Conservation (phyloP, 345 rosid genomes). For the Zanthoxylum bungeanum region DNA sequence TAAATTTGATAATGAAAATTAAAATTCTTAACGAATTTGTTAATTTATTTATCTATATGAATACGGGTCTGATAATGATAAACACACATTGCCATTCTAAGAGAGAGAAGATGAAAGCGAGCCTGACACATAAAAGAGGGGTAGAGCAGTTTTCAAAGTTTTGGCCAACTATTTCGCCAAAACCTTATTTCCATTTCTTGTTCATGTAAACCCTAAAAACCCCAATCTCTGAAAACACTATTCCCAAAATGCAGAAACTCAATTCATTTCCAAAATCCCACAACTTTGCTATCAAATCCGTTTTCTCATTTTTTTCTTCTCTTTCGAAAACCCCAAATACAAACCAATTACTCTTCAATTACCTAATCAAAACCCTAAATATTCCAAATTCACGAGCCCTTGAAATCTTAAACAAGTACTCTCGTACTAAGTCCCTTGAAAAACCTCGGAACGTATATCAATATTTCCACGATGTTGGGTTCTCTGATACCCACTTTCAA, state of each 20-base stretch:
- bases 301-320: constrained; percentile 13
- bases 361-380: background rate
- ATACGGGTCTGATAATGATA: too few species aligned
- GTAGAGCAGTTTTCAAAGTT: too few species aligned
- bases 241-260: constrained; percentile 8
- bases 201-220: background rate
- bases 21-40: too few species aligned
- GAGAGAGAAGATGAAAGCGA: too few species aligned
- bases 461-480: constrained; percentile 16
- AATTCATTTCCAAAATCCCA: background rate
- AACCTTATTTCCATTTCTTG: background rate
- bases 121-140: too few species aligned
- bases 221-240: background rate
- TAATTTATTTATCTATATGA: too few species aligned
- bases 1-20: too few species aligned
- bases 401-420: constrained; percentile 5
- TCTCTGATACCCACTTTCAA: constrained; percentile 23
- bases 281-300: background rate
- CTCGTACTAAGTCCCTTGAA: constrained; percentile 17
- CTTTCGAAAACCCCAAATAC: background rate
- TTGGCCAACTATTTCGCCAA: too few species aligned
- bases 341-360: constrained; percentile 3
- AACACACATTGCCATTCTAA: too few species aligned
- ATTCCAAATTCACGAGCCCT: constrained; percentile 16
- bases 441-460: constrained; percentile 16